Evolutionary conservation across 108 stramenopile species (phyloP).

Genomic region (Seminavis robusta): DNA sequence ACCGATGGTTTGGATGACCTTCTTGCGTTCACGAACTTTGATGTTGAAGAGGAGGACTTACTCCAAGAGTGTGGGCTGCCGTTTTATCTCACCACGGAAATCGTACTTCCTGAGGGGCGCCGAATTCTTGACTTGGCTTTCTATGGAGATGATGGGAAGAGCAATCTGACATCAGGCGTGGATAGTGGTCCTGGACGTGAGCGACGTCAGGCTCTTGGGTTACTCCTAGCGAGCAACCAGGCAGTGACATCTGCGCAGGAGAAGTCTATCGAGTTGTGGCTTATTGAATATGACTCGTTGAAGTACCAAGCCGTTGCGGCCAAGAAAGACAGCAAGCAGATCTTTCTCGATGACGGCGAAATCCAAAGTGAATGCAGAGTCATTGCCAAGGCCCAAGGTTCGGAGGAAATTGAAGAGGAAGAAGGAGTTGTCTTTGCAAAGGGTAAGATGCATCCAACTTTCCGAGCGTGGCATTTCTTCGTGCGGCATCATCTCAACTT

Average conservation of each 20-base stretch:
- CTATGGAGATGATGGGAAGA: constrained; percentile 77
- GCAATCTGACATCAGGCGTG: constrained; percentile 46
- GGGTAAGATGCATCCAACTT: too few relatives aligned
- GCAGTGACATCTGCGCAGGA: too few relatives aligned
- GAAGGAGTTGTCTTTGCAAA: background rate
- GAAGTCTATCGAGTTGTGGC: background rate
- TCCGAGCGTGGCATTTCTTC: too few relatives aligned
- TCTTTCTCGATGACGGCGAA: too few relatives aligned
- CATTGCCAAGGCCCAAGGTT: too few relatives aligned
- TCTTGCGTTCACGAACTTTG: constrained; percentile 13
- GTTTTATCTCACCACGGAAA: constrained; percentile 38
- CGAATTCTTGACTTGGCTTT: constrained; percentile 41
- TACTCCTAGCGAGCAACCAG: too few relatives aligned
- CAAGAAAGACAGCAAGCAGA: too few relatives aligned
- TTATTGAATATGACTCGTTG: background rate
- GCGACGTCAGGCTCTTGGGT: constrained; percentile 58
- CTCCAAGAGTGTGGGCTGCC: constrained; percentile 9
- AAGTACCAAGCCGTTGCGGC: background rate
- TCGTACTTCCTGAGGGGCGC: constrained; percentile 18
- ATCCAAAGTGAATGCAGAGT: too few relatives aligned
- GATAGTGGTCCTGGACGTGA: constrained; percentile 51
- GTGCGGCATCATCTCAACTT: too few relatives aligned
- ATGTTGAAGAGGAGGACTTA: constrained; percentile 5
- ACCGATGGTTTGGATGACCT: constrained; percentile 8
- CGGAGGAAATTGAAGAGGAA: too few relatives aligned